Percentiles rank a stretch among this genome's conserved stretches.
These are phyloP conservation scores for Monosporascus sp. DNA, from an alignment of 2,329 filamentous ascomycete species.

Conservation along the genomic window DNA sequence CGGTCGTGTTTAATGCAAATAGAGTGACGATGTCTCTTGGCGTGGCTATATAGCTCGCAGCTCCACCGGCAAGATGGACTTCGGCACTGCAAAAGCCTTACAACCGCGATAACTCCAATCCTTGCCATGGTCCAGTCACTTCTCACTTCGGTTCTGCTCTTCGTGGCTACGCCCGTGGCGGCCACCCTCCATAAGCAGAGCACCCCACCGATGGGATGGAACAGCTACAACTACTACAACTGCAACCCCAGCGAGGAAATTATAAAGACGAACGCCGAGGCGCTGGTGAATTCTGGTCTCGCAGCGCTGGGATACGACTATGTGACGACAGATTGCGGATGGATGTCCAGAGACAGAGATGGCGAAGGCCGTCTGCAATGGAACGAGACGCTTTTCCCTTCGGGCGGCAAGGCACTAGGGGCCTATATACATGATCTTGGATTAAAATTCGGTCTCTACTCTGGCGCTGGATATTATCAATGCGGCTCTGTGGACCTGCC, in stretches of 20 bases:
- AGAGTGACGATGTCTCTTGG: background rate
- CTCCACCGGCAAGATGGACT: background rate
- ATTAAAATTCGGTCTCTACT: conserved; percentile 51
- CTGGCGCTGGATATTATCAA: conserved; percentile 41
- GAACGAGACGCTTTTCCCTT: conserved; percentile 46
- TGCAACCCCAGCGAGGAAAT: conserved; percentile 44
- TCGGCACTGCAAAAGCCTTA: background rate
- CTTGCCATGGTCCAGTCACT: conserved; percentile 1
- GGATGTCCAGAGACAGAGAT: conserved; percentile 38
- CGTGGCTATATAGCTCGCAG: background rate
- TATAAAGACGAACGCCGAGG: conserved; percentile 47
- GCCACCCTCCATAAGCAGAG: conserved; percentile 15
- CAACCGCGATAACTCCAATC: background rate
- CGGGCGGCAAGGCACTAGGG: conserved; percentile 41
- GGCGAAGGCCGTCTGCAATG: conserved; percentile 43
- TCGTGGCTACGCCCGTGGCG: conserved; percentile 9
- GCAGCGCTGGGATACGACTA: conserved; percentile 49
- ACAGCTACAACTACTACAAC: conserved; percentile 53
- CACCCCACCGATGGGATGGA: conserved; percentile 49
- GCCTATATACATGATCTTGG: conserved; percentile 45
- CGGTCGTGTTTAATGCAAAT: background rate
- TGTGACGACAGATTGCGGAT: conserved; percentile 56
- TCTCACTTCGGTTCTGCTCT: background rate
- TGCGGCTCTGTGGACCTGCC: conserved; percentile 37
- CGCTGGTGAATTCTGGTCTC: conserved; percentile 47